A percentile compares a stretch with the other conserved stretches of the same genome.
Evolutionary conservation across 2,329 filamentous ascomycete genomes (phyloP).

Genomic region (Chalaropsis ovoidea): DNA sequence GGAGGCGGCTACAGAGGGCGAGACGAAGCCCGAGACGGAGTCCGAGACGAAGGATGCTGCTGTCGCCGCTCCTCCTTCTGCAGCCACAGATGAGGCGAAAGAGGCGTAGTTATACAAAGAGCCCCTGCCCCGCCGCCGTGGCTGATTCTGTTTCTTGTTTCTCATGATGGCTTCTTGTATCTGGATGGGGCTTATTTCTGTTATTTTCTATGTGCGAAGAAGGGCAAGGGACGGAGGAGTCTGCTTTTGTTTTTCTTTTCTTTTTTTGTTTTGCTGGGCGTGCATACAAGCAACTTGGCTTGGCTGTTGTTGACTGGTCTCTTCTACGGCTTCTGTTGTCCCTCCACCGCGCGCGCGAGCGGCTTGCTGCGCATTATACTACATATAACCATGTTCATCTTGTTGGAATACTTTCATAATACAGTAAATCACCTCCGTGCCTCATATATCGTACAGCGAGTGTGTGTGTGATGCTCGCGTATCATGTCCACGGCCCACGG

Average conservation of each 20-base stretch:
- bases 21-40: slow-evolving; percentile 26
- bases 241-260: neutral
- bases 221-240: too few relatives aligned
- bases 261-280: too few relatives aligned
- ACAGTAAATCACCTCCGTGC: neutral
- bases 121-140: too few relatives aligned
- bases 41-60: slow-evolving; percentile 26
- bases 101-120: slow-evolving; percentile 18
- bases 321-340: neutral
- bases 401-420: neutral
- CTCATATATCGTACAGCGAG: too few relatives aligned
- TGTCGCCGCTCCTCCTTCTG: slow-evolving; percentile 21
- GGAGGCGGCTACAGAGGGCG: slow-evolving; percentile 10
- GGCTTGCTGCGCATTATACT: neutral
- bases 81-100: slow-evolving; percentile 15
- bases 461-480: too few relatives aligned
- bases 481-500: too few relatives aligned
- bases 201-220: neutral
- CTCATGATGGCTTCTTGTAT: neutral
- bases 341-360: neutral
- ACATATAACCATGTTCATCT: slow-evolving; percentile 8
- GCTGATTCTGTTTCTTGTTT: neutral
- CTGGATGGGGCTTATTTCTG: slow-evolving; percentile 5
- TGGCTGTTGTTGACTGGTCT: neutral
- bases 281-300: neutral